Base-by-base conservation (phyloP, 768 basidiomycete species). In the Pleurotus ostreatus region DNA sequence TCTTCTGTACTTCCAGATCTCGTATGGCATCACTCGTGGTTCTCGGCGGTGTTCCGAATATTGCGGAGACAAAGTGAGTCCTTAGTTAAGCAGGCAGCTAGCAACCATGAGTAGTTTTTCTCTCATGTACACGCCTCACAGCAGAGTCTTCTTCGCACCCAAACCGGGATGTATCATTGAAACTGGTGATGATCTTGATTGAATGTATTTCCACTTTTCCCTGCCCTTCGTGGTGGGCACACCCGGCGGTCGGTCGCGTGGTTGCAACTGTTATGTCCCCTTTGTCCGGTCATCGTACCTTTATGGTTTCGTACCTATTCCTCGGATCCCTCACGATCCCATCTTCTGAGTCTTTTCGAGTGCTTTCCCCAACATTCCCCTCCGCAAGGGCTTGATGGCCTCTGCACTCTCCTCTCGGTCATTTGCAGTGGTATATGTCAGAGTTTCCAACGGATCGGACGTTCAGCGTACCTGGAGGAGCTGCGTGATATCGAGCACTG, bases 31-130 rank as follows among this genome's bases (percentile, higher is more conserved):
- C 48, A 49, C 7, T 49, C 26, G 20, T 25, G 25, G 26, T 30
- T 25, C 37, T 49, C 25, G 48, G 48, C 48, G 48, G 48, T 49
- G 48, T 49, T 49, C 48, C 48, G 48, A 49, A 30, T 38, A 15
- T 34, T 49, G 16, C 48, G 48, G 48, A 49, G 22, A 25, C 46
- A 25, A 23, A 15, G 46, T 47, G 46, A 49, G n/a, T 30, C 8
- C 30, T 34, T 34, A 34, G 26, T 25, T 44, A n/a, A 44, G 20
- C 41, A 44, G 41, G n/a, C 15, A 30, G 9, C 48, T 49, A 16
- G 48, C 48, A 49, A 49, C 48, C 25, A 34, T 30, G 25, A 26
- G 48, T 26, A 12, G 20, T 26, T 20, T 49, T 30, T 49, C 46
- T 47, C 46, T 26, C 48, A 49, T n/a, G 15, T n/a, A 12, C 48